These are phyloP conservation scores for Trichophyton schoenleinii DNA, from an alignment of 2,329 filamentous ascomycete genomes.

Conservation along the genomic window DNA sequence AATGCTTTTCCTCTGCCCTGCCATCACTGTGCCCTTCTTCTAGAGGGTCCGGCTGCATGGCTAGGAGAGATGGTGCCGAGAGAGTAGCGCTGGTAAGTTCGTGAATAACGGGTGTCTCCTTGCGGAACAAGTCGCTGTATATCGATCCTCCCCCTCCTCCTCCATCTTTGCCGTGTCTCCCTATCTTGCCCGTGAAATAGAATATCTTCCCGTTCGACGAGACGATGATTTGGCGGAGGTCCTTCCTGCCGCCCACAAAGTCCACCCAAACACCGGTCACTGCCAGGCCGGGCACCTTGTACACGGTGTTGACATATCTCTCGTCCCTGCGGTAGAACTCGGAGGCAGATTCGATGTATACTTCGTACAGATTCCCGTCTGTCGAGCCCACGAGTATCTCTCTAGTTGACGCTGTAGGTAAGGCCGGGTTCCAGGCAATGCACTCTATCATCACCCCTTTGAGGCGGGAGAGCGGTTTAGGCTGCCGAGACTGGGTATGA, in stretches of 20 bases:
- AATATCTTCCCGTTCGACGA: conserved; percentile 66
- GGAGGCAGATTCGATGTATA: conserved; percentile 82
- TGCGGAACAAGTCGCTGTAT: conserved; percentile 78
- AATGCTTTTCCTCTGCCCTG: conserved; percentile 43
- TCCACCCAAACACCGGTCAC: conserved; percentile 82
- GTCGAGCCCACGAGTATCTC: conserved; percentile 85
- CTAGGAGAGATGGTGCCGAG: conserved; percentile 53
- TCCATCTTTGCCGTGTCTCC: conserved; percentile 60
- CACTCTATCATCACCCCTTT: conserved; percentile 81
- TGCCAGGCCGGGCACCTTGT: conserved; percentile 68
- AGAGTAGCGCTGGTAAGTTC: conserved; percentile 51
- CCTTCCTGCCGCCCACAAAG: conserved; percentile 51
- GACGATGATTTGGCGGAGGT: conserved; percentile 65
- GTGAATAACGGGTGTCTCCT: conserved; percentile 65
- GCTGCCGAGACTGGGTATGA: conserved; percentile 83
- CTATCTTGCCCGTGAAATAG: conserved; percentile 68
- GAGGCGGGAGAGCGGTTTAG: conserved; percentile 66
- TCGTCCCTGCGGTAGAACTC: conserved; percentile 96
- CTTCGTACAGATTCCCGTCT: conserved; percentile 93
- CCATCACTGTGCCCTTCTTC: conserved; percentile 45
- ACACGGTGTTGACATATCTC: conserved; percentile 73
- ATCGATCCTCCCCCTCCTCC: conserved; percentile 58
- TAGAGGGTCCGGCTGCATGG: conserved; percentile 61
- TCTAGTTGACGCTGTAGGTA: conserved; percentile 83
- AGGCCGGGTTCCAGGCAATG: conserved; percentile 85